A percentile compares a stretch with the other conserved stretches of the same genome.
phyloP scores from a whole-genome alignment of 164 flowering plant species.

The Berberis thunbergii region DNA sequence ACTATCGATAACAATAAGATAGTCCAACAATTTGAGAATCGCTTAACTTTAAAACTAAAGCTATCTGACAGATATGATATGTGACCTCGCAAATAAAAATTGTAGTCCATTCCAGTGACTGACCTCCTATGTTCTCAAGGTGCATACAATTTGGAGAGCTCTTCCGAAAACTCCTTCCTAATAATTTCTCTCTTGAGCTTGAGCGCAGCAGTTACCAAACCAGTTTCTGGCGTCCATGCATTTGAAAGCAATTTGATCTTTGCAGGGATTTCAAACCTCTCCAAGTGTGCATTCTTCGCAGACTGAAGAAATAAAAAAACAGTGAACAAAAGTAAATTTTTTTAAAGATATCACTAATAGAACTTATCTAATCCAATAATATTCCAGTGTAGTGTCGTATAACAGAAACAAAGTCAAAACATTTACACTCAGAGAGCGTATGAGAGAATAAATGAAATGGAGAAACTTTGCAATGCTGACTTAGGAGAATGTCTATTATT shows the following conservation, averaged over 20 bases:
- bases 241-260: constrained; percentile 75
- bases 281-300: constrained; percentile 63
- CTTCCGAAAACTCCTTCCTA: constrained; percentile 62
- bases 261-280: constrained; percentile 90
- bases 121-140: constrained; percentile 19
- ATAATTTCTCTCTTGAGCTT: constrained; percentile 87
- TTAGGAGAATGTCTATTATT: no score
- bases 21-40: no score
- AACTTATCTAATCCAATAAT: no score
- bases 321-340: neutral
- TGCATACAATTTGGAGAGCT: constrained; percentile 58
- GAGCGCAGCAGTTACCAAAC: constrained; percentile 90
- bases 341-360: no score
- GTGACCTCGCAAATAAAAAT: neutral
- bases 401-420: no score
- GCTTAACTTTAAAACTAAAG: no score
- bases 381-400: no score
- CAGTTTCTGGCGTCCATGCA: constrained; percentile 94
- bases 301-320: constrained; percentile 29
- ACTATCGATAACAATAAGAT: no score
- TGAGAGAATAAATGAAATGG: no score
- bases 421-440: no score
- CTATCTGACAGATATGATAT: neutral
- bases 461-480: no score
- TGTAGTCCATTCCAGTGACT: neutral